phyloP scores from a whole-genome alignment of 2,329 filamentous ascomycete genomes.

The Fusarium sp. region DNA sequence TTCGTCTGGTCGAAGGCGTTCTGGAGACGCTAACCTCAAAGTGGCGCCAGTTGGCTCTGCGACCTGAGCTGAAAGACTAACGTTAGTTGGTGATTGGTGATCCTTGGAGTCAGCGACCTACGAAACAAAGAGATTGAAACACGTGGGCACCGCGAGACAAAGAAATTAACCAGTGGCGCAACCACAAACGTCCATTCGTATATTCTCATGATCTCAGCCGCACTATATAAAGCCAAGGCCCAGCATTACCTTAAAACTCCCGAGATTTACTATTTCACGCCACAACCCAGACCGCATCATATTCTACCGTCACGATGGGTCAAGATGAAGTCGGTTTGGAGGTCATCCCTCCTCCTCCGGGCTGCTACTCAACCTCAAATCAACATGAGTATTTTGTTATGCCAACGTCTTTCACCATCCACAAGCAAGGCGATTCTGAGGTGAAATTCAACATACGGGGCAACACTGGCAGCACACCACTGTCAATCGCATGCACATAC shows the following conservation, averaged over 20 bases:
- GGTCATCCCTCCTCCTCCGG: background rate
- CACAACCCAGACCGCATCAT: background rate
- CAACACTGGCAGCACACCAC: background rate
- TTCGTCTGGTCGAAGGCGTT: background rate
- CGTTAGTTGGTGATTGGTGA: no score
- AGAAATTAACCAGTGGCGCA: background rate
- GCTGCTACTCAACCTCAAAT: rapidly evolving
- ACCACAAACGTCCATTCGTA: background rate
- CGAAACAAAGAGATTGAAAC: background rate
- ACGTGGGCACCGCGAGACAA: background rate
- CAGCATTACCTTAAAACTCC: no score
- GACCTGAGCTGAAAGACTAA: background rate
- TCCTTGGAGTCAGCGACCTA: background rate
- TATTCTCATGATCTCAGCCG: background rate
- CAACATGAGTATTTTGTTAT: background rate
- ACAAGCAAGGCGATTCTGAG: background rate
- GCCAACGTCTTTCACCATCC: background rate
- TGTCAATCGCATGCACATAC: background rate
- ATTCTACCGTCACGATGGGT: background rate
- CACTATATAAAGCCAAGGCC: background rate
- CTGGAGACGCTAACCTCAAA: background rate
- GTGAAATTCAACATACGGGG: background rate
- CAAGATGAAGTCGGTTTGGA: background rate
- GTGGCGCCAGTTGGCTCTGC: background rate
- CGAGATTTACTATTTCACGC: background rate